Evolutionary conservation across 2,329 filamentous ascomycete species (phyloP).

Genomic region (Monilinia laxa): DNA sequence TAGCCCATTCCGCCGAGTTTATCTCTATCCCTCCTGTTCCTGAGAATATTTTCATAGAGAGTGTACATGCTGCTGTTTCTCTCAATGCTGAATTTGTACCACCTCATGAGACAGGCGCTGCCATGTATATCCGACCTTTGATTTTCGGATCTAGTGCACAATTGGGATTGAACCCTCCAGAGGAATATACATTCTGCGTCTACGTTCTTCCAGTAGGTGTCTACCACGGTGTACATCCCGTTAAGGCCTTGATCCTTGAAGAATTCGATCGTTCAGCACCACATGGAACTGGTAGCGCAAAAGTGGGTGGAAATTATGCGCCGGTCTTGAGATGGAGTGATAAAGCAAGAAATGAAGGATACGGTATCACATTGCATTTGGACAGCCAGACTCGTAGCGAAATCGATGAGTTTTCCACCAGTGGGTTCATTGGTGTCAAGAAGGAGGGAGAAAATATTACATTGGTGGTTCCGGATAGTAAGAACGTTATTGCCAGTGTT

Average conservation of each 20-base stretch:
- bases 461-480: conserved; percentile 81
- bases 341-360: conserved; percentile 73
- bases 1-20: conserved; percentile 81
- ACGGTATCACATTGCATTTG: conserved; percentile 90
- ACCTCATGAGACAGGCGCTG: conserved; percentile 81
- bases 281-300: conserved; percentile 85
- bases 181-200: conserved; percentile 89
- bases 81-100: conserved; percentile 91
- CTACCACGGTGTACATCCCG: conserved; percentile 86
- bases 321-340: conserved; percentile 88
- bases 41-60: conserved; percentile 70
- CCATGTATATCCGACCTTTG: conserved; percentile 89
- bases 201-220: conserved; percentile 91
- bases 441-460: conserved; percentile 45
- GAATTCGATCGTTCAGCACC: conserved; percentile 94
- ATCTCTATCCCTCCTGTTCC: conserved; percentile 83
- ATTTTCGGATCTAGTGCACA: conserved; percentile 86
- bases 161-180: conserved; percentile 79
- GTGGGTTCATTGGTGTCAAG: conserved; percentile 82
- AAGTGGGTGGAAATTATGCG: conserved; percentile 94
- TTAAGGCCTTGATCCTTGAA: conserved; percentile 85
- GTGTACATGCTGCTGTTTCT: conserved; percentile 76
- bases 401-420: conserved; percentile 94
- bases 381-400: conserved; percentile 82
- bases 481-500: conserved; percentile 82